phyloP scores from a whole-genome alignment of 2,329 filamentous ascomycete genomes.

The Gremmenia infestans region DNA sequence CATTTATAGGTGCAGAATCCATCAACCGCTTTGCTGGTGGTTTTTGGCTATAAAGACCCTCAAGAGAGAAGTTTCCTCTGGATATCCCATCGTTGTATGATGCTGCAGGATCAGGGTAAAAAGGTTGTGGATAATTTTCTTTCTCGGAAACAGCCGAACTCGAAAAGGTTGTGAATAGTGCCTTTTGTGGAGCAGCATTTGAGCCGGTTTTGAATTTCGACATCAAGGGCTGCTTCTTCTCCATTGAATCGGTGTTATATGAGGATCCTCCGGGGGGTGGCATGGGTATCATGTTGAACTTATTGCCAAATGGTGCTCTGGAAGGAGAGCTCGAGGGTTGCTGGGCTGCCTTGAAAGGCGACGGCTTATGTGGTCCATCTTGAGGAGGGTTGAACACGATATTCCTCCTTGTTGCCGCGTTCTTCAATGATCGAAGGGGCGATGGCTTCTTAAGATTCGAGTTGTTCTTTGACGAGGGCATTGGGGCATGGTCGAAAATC shows the following conservation, averaged over 20 bases:
- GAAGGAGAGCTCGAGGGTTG: conserved; percentile 53
- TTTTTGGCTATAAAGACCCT: conserved; percentile 47
- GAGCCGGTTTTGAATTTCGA: conserved; percentile 47
- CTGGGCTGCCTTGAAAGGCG: conserved; percentile 62
- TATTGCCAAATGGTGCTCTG: conserved; percentile 56
- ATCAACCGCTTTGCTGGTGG: conserved; percentile 57
- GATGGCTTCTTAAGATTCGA: conserved; percentile 23
- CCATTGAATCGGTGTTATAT: conserved; percentile 60
- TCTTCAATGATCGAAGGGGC: conserved; percentile 39
- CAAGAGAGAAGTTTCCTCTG: conserved; percentile 43
- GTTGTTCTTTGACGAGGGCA: conserved; percentile 25
- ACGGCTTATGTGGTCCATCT: conserved; percentile 49
- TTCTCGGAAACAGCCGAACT: conserved; percentile 41
- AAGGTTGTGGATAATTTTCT: conserved; percentile 48
- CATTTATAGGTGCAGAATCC: conserved; percentile 69
- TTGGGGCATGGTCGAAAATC: conserved; percentile 34
- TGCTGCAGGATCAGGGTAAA: conserved; percentile 45
- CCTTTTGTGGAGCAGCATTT: conserved; percentile 40
- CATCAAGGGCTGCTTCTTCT: conserved; percentile 58
- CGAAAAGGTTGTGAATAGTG: conserved; percentile 39
- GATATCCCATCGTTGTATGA: conserved; percentile 26
- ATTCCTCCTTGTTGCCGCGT: conserved; percentile 47
- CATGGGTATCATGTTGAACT: conserved; percentile 63
- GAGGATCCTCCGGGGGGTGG: conserved; percentile 54
- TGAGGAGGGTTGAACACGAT: conserved; percentile 61